Conservation (phyloP, 2,329 filamentous ascomycete genomes). For the Periconia digitata region DNA sequence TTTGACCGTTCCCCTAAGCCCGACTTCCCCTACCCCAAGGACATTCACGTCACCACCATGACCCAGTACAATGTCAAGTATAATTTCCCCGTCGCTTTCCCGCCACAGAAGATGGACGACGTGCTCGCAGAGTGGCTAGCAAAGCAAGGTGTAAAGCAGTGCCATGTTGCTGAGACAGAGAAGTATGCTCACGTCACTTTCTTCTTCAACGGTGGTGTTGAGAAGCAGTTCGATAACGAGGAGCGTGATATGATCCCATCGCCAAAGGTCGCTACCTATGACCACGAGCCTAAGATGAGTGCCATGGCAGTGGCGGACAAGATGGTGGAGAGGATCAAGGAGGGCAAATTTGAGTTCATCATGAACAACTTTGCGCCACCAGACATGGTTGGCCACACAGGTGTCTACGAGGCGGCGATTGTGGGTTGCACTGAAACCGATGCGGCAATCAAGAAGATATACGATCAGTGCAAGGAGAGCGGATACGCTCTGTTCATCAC, state of each 20-base stretch:
- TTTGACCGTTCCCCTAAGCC: constrained; percentile 88
- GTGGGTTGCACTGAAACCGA: constrained; percentile 84
- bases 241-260: constrained; percentile 91
- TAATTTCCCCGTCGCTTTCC: constrained; percentile 88
- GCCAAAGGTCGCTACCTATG: constrained; percentile 94
- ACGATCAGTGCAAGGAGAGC: constrained; percentile 90
- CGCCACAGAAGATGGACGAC: constrained; percentile 94
- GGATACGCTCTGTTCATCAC: constrained; percentile 95
- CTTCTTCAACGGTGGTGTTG: constrained; percentile 99
- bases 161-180: constrained; percentile 96
- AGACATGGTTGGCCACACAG: constrained; percentile 99
- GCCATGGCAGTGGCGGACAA: constrained; percentile 87
- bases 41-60: constrained; percentile 89
- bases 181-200: constrained; percentile 99
- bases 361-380: constrained; percentile 99
- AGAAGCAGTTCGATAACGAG: constrained; percentile 93
- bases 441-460: constrained; percentile 88
- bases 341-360: constrained; percentile 89
- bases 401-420: constrained; percentile 93
- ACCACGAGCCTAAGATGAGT: constrained; percentile 94
- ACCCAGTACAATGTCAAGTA: constrained; percentile 97
- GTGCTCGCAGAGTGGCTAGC: constrained; percentile 97
- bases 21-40: constrained; percentile 91
- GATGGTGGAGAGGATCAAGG: constrained; percentile 80
- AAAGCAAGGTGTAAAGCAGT: constrained; percentile 87